phyloP scores from a whole-genome alignment of 2,329 filamentous ascomycete genomes.

The Fonsecaea monophora region DNA sequence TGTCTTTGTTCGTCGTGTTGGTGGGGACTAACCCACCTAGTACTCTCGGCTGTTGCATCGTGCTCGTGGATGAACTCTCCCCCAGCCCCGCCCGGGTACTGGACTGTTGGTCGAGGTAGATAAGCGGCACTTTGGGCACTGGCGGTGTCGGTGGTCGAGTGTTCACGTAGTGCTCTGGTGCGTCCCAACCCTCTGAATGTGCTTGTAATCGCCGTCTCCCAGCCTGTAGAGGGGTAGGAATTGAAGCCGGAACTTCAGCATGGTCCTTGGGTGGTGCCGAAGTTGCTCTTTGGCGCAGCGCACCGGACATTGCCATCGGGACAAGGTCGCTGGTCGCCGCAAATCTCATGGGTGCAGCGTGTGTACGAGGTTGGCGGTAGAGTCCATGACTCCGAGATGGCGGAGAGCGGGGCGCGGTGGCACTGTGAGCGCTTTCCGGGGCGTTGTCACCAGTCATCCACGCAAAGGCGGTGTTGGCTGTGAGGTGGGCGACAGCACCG shows the following conservation, averaged over 20 bases:
- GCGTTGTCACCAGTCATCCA: slow-evolving; percentile 17
- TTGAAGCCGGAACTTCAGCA: neutral
- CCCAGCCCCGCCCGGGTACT: neutral
- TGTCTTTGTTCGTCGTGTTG: neutral
- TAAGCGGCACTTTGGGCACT: slow-evolving; percentile 1
- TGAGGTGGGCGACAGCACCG: too few species aligned
- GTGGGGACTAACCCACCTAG: slow-evolving; percentile 10
- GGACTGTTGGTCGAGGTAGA: neutral
- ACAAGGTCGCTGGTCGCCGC: neutral
- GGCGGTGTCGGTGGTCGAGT: neutral
- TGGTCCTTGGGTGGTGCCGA: neutral
- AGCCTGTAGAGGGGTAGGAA: neutral
- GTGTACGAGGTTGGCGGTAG: neutral
- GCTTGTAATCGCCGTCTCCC: neutral
- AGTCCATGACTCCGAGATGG: neutral
- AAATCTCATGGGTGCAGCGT: neutral
- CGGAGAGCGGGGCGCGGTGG: neutral
- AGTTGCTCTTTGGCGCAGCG: neutral
- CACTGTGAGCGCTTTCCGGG: neutral
- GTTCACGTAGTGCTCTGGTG: neutral
- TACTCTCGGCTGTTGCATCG: slow-evolving; percentile 4
- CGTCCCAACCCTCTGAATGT: neutral
- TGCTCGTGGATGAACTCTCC: neutral
- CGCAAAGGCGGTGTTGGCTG: slow-evolving; percentile 17
- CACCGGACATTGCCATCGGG: neutral